These are phyloP conservation scores for Phellopilus nigrolimitatus DNA, from an alignment of 1,284 basidiomycete genomes.

Conservation along the genomic window DNA sequence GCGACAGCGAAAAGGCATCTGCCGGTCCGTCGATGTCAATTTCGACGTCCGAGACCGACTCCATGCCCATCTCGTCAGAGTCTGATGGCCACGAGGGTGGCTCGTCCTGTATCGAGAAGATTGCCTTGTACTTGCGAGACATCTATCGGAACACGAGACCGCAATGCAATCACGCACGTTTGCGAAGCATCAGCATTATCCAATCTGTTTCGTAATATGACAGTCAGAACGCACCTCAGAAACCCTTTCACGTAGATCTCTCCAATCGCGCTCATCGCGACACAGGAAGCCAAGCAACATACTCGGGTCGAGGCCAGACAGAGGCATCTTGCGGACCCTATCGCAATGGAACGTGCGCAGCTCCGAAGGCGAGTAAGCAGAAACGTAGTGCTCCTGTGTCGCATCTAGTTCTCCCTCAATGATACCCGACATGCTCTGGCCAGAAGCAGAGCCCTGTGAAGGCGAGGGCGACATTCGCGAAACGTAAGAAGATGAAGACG, in stretches of 20 bases:
- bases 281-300: slow-evolving; percentile 95
- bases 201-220: background rate
- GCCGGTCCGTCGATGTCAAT: slow-evolving; percentile 46
- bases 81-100: slow-evolving; percentile 77
- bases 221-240: slow-evolving; percentile 45
- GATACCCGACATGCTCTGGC: slow-evolving; percentile 5
- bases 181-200: slow-evolving; percentile 13
- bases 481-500: slow-evolving; percentile 32
- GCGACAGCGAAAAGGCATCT: slow-evolving; percentile 38
- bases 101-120: slow-evolving; percentile 82
- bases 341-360: slow-evolving; percentile 93
- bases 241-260: slow-evolving; percentile 73
- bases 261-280: slow-evolving; percentile 78
- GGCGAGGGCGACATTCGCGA: slow-evolving; percentile 15
- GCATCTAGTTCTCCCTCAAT: slow-evolving; percentile 34
- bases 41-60: slow-evolving; percentile 74
- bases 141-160: slow-evolving; percentile 26
- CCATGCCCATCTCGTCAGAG: slow-evolving; percentile 74
- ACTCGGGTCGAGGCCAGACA: slow-evolving; percentile 90
- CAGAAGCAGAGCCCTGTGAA: slow-evolving; percentile 7
- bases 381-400: slow-evolving; percentile 53
- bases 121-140: slow-evolving; percentile 61
- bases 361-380: slow-evolving; percentile 60
- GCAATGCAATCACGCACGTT: no score
- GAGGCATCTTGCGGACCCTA: slow-evolving; percentile 87